Base-by-base conservation (phyloP, 768 basidiomycete genomes). In the Dictyophora rubrovolvata region DNA sequence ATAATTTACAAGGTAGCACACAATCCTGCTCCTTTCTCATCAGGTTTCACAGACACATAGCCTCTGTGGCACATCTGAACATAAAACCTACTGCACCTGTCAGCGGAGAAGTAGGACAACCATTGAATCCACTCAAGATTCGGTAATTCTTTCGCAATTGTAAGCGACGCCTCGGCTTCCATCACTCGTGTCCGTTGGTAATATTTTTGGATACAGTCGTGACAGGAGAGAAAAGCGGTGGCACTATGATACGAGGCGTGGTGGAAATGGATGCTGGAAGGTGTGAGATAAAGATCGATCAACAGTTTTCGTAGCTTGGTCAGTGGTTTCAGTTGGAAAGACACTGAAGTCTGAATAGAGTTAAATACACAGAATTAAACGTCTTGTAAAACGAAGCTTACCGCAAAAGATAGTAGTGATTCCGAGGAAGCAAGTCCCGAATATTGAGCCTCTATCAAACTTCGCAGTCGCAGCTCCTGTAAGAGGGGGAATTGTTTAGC, bases 41-140 rank as follows among this genome's bases (percentile, higher is more conserved):
- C 11, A 48, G 42, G 17, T 22, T 18, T 51, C 47, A 59, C 33
- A 7, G 49, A 12, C 12, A 51, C 57, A 52, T 53, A 8, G 14
- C 36, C 49, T 1, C 17, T 48, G 2, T 34, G 17, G 14, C 34
- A 35, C 47, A 47, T 35, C n/a, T 28, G n/a, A 21, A 59, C 35
- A 12, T 16, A 8, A 20, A 59, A 20, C 23, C 37, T 6, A 22
- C 57, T 59, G 14, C 34, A 50, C 14, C 36, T 14, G 22, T 51
- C 10, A n/a, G 48, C 49, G 37, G 33, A 17, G 22, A 59, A 59
- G 36, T 51, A 52, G 10, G 57, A 59, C 21, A 48, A 52, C 57
- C 57, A 59, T 37, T 59, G 49, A 17, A 59, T 59, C 57, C n/a
- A 51, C 36, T 59, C 3, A 12, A 59, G 50, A 6, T 51, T 35